Evolutionary conservation across 2,329 filamentous ascomycete species (phyloP).

Genomic region (Stachybotrys chlorohalonatus): DNA sequence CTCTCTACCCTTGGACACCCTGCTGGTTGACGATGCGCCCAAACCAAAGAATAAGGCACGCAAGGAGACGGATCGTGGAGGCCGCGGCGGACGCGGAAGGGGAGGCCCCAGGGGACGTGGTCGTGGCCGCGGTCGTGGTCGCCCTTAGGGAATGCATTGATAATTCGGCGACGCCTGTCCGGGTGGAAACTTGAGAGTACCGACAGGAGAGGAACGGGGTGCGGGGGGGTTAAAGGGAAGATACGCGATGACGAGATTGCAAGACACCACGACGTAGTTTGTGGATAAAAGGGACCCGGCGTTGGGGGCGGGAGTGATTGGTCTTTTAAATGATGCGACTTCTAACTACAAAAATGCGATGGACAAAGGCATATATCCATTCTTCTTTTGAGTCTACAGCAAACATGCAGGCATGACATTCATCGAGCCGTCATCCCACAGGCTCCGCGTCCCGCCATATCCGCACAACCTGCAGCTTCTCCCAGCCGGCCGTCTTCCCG

Average conservation of each 20-base stretch:
- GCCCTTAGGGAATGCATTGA: no score
- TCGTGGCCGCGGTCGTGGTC: slow-evolving; percentile 19
- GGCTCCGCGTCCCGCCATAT: slow-evolving; percentile 52
- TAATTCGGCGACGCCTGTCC: no score
- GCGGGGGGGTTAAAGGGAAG: not conserved
- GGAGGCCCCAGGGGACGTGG: slow-evolving; percentile 40
- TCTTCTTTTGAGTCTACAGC: not conserved
- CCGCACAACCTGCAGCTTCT: slow-evolving; percentile 81
- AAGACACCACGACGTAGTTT: slow-evolving; percentile 14
- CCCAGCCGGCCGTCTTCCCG: slow-evolving; percentile 86
- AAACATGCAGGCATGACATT: not conserved
- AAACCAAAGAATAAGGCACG: slow-evolving; percentile 99
- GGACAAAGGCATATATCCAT: not conserved
- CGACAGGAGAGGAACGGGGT: not conserved
- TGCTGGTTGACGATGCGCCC: slow-evolving; percentile 90
- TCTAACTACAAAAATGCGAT: not conserved
- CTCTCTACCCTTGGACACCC: slow-evolving; percentile 85
- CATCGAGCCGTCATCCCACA: not conserved
- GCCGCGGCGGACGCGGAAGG: slow-evolving; percentile 40
- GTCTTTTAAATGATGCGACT: not conserved
- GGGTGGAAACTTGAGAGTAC: not conserved
- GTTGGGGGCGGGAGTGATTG: slow-evolving; percentile 14
- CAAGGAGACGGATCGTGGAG: slow-evolving; percentile 69
- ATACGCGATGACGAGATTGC: not conserved
- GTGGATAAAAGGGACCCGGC: slow-evolving; percentile 22